Conservation (phyloP, 257 asterid species). For the Rauvolfia tetraphylla region DNA sequence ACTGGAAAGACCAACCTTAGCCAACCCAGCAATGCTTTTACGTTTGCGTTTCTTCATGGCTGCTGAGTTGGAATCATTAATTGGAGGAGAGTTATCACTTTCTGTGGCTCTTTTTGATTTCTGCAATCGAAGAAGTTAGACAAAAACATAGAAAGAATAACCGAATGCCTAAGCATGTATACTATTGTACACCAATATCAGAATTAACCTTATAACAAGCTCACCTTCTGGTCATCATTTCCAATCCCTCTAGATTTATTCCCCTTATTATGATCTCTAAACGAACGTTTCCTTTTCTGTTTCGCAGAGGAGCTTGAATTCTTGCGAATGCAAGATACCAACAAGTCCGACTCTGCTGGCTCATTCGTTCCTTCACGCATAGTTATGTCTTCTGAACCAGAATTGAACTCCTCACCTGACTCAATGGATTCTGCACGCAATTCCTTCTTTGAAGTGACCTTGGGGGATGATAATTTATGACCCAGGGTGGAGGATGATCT, state of each 20-base stretch:
- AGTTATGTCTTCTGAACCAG: slow-evolving; percentile 49
- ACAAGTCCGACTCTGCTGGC: slow-evolving; percentile 49
- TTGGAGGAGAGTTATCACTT: slow-evolving; percentile 32
- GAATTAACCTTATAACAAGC: slow-evolving; percentile 17
- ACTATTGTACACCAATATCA: not conserved
- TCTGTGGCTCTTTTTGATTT: slow-evolving; percentile 46
- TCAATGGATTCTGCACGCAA: slow-evolving; percentile 36
- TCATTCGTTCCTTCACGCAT: slow-evolving; percentile 40
- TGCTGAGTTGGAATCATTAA: slow-evolving; percentile 46
- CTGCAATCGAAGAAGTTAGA: slow-evolving; percentile 38
- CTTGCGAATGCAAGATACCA: slow-evolving; percentile 42
- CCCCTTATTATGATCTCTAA: slow-evolving; percentile 35
- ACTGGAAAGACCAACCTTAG: slow-evolving; percentile 52
- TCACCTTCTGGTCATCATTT: slow-evolving; percentile 55
- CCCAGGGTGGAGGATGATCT: slow-evolving; percentile 64
- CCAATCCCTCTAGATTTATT: slow-evolving; percentile 28
- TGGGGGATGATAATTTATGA: slow-evolving; percentile 36
- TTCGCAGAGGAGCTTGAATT: slow-evolving; percentile 43
- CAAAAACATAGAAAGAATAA: slow-evolving; percentile 4
- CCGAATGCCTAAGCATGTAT: not conserved
- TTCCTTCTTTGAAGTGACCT: slow-evolving; percentile 36
- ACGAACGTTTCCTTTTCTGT: slow-evolving; percentile 58
- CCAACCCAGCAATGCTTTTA: slow-evolving; percentile 47
- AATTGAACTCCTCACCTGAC: slow-evolving; percentile 45
- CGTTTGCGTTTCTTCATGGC: slow-evolving; percentile 57